A percentile compares a stretch with the other conserved stretches of the same genome.
Evolutionary conservation across 2,329 filamentous ascomycete species (phyloP).

Genomic region (Penicillium sp.): DNA sequence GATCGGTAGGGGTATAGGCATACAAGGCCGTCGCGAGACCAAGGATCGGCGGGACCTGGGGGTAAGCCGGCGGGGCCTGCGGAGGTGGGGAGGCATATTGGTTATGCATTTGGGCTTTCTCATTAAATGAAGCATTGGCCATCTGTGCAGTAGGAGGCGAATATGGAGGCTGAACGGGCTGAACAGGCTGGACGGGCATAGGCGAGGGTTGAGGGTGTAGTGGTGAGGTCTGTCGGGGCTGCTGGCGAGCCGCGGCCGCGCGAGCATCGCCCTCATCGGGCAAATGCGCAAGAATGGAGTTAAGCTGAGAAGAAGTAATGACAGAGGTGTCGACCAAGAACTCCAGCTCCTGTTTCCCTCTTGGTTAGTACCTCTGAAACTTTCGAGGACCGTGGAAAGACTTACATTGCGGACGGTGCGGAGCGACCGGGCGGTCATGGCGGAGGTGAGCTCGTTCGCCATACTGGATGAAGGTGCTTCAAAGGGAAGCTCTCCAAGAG

Average conservation of each 20-base stretch:
- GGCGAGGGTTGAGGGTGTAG: constrained; percentile 27
- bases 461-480: constrained; percentile 18
- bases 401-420: constrained; percentile 81
- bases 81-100: constrained; percentile 46
- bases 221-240: constrained; percentile 7
- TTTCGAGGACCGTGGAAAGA: constrained; percentile 11
- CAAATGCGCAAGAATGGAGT: constrained; percentile 70
- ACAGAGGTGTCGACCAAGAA: constrained; percentile 79
- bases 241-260: constrained; percentile 7
- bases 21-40: constrained; percentile 79
- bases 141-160: constrained; percentile 41
- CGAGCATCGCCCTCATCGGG: constrained; percentile 50
- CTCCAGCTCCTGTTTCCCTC: constrained; percentile 71
- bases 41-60: constrained; percentile 55
- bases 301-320: constrained; percentile 72
- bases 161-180: constrained; percentile 35
- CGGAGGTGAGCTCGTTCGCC: constrained; percentile 43
- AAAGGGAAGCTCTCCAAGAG: not conserved
- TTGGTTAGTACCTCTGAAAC: constrained; percentile 7
- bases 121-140: constrained; percentile 38
- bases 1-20: constrained; percentile 74
- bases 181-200: constrained; percentile 20
- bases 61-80: constrained; percentile 55
- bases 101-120: constrained; percentile 38
- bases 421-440: constrained; percentile 77